These are phyloP conservation scores for Aspergillus funiculosus DNA, from an alignment of 495 filamentous ascomycete genomes.

Conservation along the genomic window DNA sequence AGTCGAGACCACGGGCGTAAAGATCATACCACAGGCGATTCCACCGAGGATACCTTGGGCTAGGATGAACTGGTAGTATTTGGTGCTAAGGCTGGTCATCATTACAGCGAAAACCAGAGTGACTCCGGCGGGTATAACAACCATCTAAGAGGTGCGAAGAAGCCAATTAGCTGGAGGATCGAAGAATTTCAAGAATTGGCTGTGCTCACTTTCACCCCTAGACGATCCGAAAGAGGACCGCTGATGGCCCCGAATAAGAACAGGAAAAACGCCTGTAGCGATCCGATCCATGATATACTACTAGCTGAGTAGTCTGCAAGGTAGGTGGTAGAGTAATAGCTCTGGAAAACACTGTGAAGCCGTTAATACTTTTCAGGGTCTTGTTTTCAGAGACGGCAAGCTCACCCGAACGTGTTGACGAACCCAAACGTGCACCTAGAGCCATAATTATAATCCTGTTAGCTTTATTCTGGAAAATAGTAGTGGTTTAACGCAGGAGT, in stretches of 20 bases:
- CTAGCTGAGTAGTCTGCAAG: constrained; percentile 19
- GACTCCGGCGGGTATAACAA: constrained; percentile 12
- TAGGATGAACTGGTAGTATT: constrained; percentile 55
- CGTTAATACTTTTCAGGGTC: too few species aligned
- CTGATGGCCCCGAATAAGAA: constrained; percentile 23
- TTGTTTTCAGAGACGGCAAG: too few species aligned
- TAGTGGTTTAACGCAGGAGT: too few species aligned
- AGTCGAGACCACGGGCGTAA: constrained; percentile 26
- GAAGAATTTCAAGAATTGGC: too few species aligned
- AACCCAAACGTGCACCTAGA: constrained; percentile 43
- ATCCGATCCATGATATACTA: constrained; percentile 44
- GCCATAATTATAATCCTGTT: background rate
- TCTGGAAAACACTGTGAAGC: constrained; percentile 28
- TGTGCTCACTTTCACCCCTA: constrained; percentile 17
- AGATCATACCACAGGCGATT: constrained; percentile 29
- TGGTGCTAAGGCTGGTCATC: constrained; percentile 45
- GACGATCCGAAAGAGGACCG: constrained; percentile 26
- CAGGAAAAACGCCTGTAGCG: constrained; percentile 31
- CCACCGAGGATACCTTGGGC: constrained; percentile 48
- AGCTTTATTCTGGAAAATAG: too few species aligned
- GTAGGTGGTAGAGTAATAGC: constrained; percentile 24
- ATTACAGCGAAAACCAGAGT: constrained; percentile 34
- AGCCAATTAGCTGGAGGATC: background rate
- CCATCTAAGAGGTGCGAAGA: constrained; percentile 1
- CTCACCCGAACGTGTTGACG: constrained; percentile 46